Evolutionary conservation across 306 rosid species (phyloP).

Genomic region (Benincasa hispida): DNA sequence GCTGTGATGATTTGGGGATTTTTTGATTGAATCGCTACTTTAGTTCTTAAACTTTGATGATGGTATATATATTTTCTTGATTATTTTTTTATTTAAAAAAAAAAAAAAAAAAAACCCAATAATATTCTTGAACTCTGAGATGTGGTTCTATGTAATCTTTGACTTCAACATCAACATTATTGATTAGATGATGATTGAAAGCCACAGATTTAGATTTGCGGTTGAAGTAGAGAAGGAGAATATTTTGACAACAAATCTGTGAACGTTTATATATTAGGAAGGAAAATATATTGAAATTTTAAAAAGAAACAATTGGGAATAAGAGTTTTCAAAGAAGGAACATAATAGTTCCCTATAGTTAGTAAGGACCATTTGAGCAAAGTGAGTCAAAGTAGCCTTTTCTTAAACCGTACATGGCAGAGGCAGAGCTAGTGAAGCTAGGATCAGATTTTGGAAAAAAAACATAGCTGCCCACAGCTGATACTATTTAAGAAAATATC

Average conservation of each 20-base stretch:
- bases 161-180: too few relatives aligned
- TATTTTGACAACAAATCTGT: too few relatives aligned
- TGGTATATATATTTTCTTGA: too few relatives aligned
- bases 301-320: not conserved
- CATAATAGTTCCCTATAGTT: not conserved
- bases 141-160: too few relatives aligned
- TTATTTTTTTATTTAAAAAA: too few relatives aligned
- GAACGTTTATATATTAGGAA: not conserved
- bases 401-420: not conserved
- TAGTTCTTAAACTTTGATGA: not conserved
- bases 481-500: conserved; percentile 21
- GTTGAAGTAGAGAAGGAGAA: not conserved
- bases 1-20: not conserved
- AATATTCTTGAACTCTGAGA: not conserved
- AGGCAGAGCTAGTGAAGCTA: not conserved
- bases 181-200: too few relatives aligned
- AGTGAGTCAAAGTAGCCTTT: not conserved
- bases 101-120: too few relatives aligned
- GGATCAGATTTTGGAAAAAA: not conserved
- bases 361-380: not conserved
- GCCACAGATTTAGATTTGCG: too few relatives aligned
- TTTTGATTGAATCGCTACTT: too few relatives aligned
- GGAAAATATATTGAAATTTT: not conserved
- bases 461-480: not conserved
- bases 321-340: not conserved